Percentiles rank a stretch among this genome's conserved stretches.
phyloP scores from a whole-genome alignment of 257 asterid species.

The Solanum piurae region DNA sequence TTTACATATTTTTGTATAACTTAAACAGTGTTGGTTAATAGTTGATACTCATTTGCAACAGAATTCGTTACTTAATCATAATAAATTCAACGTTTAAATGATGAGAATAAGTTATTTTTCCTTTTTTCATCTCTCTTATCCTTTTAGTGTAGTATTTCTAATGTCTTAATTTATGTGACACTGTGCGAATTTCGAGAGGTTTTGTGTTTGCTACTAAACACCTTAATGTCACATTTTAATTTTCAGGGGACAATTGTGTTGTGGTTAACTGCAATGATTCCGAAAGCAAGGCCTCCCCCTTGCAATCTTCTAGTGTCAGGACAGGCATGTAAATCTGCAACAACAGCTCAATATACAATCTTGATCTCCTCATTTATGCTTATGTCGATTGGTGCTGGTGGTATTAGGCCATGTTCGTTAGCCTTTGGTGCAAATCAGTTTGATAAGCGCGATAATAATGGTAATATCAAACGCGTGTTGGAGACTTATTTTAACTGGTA shows the following conservation, averaged over 20 bases:
- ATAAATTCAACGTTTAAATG: not conserved
- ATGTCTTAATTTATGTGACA: not conserved
- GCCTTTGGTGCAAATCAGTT: conserved; percentile 80
- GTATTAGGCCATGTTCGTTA: conserved; percentile 46
- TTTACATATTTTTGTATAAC: not conserved
- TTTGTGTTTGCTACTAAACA: not conserved
- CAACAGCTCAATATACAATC: conserved; percentile 24
- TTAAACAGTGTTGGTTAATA: not conserved
- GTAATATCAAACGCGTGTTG: conserved; percentile 25
- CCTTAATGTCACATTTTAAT: not conserved
- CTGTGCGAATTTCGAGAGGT: accelerated
- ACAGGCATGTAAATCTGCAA: conserved; percentile 23
- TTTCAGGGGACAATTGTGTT: conserved; percentile 43
- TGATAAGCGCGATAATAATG: conserved; percentile 11
- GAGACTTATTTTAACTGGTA: conserved; percentile 62
- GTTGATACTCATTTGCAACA: not conserved
- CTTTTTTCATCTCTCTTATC: not conserved
- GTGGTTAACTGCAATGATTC: conserved; percentile 57
- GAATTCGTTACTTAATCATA: not conserved
- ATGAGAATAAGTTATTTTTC: not conserved
- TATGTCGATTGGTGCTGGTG: conserved; percentile 66
- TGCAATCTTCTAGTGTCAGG: conserved; percentile 9
- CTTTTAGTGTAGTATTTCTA: not conserved
- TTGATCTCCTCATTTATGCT: conserved; percentile 38
- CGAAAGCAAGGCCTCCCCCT: conserved; percentile 32